These are phyloP conservation scores for Cucumis melo DNA, from an alignment of 306 rosid species.

Conservation along the genomic window DNA sequence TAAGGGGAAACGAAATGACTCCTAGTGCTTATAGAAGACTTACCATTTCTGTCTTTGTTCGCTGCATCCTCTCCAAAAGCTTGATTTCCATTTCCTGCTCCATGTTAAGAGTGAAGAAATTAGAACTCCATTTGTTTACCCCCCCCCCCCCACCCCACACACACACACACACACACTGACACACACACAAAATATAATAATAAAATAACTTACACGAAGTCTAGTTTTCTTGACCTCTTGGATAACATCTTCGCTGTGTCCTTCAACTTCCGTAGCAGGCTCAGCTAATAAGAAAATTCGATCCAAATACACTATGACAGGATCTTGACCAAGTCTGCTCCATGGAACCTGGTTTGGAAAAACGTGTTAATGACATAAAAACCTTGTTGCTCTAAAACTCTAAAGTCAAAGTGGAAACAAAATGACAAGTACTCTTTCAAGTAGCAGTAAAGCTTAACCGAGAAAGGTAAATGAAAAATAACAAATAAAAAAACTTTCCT, in stretches of 20 bases:
- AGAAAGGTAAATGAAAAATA: not conserved
- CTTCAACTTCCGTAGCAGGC: slow-evolving; percentile 89
- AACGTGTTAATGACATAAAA: not conserved
- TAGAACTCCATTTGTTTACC: too few species aligned
- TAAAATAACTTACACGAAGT: slow-evolving; percentile 38
- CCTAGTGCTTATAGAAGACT: not conserved
- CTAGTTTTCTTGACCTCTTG: slow-evolving; percentile 84
- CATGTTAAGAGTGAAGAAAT: slow-evolving; percentile 10
- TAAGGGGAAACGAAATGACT: not conserved
- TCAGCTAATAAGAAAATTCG: slow-evolving; percentile 90
- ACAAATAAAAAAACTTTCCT: not conserved
- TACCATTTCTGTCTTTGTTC: slow-evolving; percentile 71
- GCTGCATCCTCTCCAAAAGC: slow-evolving; percentile 73
- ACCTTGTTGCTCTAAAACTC: not conserved
- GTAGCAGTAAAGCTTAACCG: not conserved
- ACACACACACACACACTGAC: too few species aligned
- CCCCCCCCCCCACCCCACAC: not conserved
- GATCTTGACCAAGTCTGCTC: slow-evolving; percentile 99
- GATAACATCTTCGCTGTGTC: slow-evolving; percentile 64
- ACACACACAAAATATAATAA: not conserved
- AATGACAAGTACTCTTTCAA: not conserved
- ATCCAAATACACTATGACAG: slow-evolving; percentile 81
- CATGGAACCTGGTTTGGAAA: slow-evolving; percentile 64
- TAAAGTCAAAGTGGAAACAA: not conserved
- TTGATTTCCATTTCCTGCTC: slow-evolving; percentile 81